Conservation (phyloP, 257 asterid genomes). For the Salvia hispanica region DNA sequence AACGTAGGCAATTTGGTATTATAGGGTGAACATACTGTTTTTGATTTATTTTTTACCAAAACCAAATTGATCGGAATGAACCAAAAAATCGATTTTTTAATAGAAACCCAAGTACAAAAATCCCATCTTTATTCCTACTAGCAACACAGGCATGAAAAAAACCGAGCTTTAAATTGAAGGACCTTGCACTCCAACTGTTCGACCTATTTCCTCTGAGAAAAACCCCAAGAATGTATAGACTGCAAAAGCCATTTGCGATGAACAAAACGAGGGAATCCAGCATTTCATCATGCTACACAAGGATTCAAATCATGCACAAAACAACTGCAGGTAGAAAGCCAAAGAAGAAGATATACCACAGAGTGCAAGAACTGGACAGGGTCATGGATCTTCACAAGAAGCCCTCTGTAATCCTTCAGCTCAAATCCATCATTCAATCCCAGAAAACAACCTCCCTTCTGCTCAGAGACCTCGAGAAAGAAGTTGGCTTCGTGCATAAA, state of each 20-base stretch:
- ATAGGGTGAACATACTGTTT: too few species aligned
- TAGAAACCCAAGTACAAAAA: background rate
- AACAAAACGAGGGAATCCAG: conserved; percentile 11
- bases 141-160: background rate
- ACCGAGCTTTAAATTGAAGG: background rate
- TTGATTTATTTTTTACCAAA: too few species aligned
- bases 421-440: conserved; percentile 72
- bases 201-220: conserved; percentile 38
- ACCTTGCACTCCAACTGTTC: conserved; percentile 39
- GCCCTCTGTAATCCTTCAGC: conserved; percentile 67
- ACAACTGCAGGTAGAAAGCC: conserved; percentile 68
- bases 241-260: conserved; percentile 21
- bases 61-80: too few species aligned
- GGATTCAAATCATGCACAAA: conserved; percentile 53
- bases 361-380: conserved; percentile 78
- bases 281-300: conserved; percentile 32
- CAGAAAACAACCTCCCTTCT: conserved; percentile 59
- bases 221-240: conserved; percentile 29
- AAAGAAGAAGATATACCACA: conserved; percentile 74
- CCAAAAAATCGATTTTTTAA: too few species aligned
- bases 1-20: too few species aligned
- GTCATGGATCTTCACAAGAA: conserved; percentile 89
- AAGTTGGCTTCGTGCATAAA: conserved; percentile 89
- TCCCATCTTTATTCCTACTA: too few species aligned
- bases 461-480: conserved; percentile 96